Base-by-base conservation (phyloP, 352 stramenopile genomes). In the Pythium apleroticum region DNA sequence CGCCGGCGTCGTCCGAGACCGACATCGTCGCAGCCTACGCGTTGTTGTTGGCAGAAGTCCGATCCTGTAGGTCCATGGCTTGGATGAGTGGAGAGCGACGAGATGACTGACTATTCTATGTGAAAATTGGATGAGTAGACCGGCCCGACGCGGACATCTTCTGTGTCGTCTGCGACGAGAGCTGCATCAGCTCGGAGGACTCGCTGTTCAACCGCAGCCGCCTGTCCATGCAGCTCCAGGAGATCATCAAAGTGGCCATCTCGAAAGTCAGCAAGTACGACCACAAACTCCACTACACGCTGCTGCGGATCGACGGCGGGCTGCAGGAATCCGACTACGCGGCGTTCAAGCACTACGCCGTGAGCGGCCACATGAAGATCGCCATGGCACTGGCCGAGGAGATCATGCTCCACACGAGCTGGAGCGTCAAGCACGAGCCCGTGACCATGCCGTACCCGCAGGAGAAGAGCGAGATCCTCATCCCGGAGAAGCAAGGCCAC, bases 231-330 rank as follows among this genome's bases (percentile, higher is more conserved):
- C 87, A 93, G 67, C 69, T 93, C 24, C 84, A 94, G 58, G 85
- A 95, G 70, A 95, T 95, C 58, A 80, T 92, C 58, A 91, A 90
- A 45, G 80, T 95, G 27, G 87, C 87, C 27, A 92, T 93, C 56
- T 89, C 83, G 1, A 87, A 88, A 50, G 68, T 92, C 54, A 84
- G 69, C 67, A 87, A 89, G 53, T 80, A 89, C 66, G 87, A 95
- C 68, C 66, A 78, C 50, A 90, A 87, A 62, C 84, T 94, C 69
- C 81, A 95, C 73, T 95, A 90, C 67, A 80, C 83, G 8, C 87
- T 89, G 52, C 79, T 95, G 57, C 48, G 92, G 82, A 74, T 95
- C n/a, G 73, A 86, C 8, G 84, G 83, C 30, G 85, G 84, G 0
- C 71, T 94, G 1, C 66, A 80, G 7, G 72, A 80, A 27, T 74